A percentile compares a stretch with the other conserved stretches of the same genome.
Evolutionary conservation across 2,329 filamentous ascomycete genomes (phyloP).

Genomic region (Stagonosporopsis rhizophila): DNA sequence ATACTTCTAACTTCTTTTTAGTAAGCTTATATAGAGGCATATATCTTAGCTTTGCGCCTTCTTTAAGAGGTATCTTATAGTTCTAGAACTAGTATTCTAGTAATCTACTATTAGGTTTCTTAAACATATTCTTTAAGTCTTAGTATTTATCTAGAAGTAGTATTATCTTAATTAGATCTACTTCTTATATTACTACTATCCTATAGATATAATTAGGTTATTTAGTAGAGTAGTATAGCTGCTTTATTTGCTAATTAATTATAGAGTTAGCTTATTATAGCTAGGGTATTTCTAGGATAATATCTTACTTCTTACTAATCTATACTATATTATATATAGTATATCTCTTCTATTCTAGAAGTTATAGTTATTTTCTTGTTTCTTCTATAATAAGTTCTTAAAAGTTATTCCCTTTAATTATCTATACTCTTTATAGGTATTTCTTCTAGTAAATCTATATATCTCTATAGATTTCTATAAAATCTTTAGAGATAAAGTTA

Average conservation of each 20-base stretch:
- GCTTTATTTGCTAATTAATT: background rate
- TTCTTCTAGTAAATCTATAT: background rate
- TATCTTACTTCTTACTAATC: background rate
- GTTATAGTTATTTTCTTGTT: background rate
- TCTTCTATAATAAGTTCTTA: background rate
- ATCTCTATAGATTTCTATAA: background rate
- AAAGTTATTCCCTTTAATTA: background rate
- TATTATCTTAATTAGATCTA: background rate
- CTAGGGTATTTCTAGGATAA: background rate
- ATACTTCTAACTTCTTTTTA: background rate
- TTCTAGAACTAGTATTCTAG: background rate
- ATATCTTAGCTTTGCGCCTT: background rate
- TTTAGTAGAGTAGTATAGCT: background rate
- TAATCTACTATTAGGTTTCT: background rate
- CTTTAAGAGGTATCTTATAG: background rate
- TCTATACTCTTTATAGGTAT: background rate
- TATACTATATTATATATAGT: background rate
- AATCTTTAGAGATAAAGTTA: background rate
- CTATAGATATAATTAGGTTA: background rate
- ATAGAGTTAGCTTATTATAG: background rate
- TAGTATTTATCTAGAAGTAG: background rate
- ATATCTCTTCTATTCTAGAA: background rate
- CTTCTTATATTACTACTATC: background rate
- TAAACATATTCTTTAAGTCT: background rate
- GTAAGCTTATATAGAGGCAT: background rate